A percentile compares a stretch with the other conserved stretches of the same genome.
Evolutionary conservation across 2,329 filamentous ascomycete genomes (phyloP).

Genomic region (Aphanoascus verrucosus): DNA sequence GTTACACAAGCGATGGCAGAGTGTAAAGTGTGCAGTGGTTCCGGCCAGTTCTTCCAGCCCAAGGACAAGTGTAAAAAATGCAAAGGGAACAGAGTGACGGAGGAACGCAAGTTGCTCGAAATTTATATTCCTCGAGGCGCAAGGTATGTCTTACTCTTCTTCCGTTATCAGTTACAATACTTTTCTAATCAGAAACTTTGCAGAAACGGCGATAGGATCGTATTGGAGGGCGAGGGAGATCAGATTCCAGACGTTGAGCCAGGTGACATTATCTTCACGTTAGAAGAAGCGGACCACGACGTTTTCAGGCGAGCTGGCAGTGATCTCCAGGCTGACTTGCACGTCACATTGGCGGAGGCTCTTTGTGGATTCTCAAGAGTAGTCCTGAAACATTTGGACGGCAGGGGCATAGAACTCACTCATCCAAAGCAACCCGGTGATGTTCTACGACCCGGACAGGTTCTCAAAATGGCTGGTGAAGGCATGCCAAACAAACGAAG

Average conservation of each 20-base stretch:
- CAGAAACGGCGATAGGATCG: slow-evolving; percentile 69
- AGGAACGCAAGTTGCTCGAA: slow-evolving; percentile 88
- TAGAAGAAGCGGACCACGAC: slow-evolving; percentile 72
- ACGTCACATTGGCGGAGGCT: slow-evolving; percentile 72
- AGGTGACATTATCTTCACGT: slow-evolving; percentile 83
- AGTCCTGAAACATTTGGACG: slow-evolving; percentile 85
- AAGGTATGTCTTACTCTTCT: slow-evolving; percentile 36
- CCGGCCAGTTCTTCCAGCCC: slow-evolving; percentile 80
- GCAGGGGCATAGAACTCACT: slow-evolving; percentile 72
- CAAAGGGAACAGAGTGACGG: slow-evolving; percentile 78
- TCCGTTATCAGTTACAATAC: not conserved
- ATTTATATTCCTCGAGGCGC: slow-evolving; percentile 89
- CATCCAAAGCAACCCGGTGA: slow-evolving; percentile 68
- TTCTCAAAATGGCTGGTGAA: slow-evolving; percentile 76
- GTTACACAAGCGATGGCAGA: slow-evolving; percentile 68
- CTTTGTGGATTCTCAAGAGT: slow-evolving; percentile 82
- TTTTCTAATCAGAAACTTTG: not conserved
- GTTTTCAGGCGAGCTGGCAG: slow-evolving; percentile 71
- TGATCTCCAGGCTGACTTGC: slow-evolving; percentile 72
- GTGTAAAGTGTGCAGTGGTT: slow-evolving; percentile 74
- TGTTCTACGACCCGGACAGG: slow-evolving; percentile 69
- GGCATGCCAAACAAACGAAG: slow-evolving; percentile 90
- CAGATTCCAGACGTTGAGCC: slow-evolving; percentile 80
- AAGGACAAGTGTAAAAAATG: slow-evolving; percentile 99
- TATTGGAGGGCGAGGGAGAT: slow-evolving; percentile 86